These are phyloP conservation scores for Exutisphaerella laricina DNA, from an alignment of 2,329 filamentous ascomycete genomes.

Conservation along the genomic window DNA sequence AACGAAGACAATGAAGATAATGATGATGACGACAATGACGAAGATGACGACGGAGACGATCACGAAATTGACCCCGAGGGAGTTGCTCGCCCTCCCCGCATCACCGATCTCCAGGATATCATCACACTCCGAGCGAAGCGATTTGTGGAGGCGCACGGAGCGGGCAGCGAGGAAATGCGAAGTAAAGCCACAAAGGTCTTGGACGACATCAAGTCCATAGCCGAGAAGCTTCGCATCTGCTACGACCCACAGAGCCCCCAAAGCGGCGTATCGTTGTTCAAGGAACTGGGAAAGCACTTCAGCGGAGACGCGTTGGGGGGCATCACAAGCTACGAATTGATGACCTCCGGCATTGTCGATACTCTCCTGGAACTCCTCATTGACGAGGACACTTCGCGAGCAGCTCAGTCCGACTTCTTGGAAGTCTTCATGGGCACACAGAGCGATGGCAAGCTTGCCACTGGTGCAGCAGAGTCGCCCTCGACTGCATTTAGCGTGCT, in stretches of 20 bases:
- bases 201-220: slow-evolving; percentile 63
- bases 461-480: slow-evolving; percentile 61
- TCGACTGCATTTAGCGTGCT: slow-evolving; percentile 84
- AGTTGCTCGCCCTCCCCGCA: slow-evolving; percentile 36
- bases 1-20: slow-evolving; percentile 41
- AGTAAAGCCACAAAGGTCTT: slow-evolving; percentile 74
- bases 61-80: slow-evolving; percentile 46
- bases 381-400: slow-evolving; percentile 47
- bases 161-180: slow-evolving; percentile 67
- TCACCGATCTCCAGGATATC: slow-evolving; percentile 59
- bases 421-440: slow-evolving; percentile 83
- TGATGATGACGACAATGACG: slow-evolving; percentile 20
- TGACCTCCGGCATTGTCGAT: slow-evolving; percentile 84
- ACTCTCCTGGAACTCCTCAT: slow-evolving; percentile 78
- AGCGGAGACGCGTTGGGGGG: slow-evolving; percentile 83
- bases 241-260: slow-evolving; percentile 48
- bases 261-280: slow-evolving; percentile 62
- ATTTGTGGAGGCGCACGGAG: slow-evolving; percentile 79
- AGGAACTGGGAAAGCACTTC: slow-evolving; percentile 73
- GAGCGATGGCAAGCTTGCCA: slow-evolving; percentile 56
- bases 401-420: slow-evolving; percentile 77
- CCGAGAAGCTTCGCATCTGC: slow-evolving; percentile 64
- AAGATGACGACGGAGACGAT: slow-evolving; percentile 24
- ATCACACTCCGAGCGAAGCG: slow-evolving; percentile 73
- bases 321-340: slow-evolving; percentile 89